Evolutionary conservation across 2,329 filamentous ascomycete species (phyloP).

Genomic region (Fusarium gaditjirri): DNA sequence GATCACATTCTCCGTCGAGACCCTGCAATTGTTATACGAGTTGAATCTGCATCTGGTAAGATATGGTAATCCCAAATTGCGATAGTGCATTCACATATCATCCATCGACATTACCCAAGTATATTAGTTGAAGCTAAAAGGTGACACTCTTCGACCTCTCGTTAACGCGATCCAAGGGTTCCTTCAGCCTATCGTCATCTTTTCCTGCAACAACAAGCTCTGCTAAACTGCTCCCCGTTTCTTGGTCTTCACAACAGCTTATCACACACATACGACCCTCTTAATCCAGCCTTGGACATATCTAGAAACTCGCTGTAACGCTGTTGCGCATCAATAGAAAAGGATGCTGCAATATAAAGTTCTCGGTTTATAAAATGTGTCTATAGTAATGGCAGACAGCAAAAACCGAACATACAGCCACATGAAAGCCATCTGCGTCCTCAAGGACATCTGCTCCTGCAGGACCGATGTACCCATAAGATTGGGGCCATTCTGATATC

Average conservation of each 20-base stretch:
- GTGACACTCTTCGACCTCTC: slow-evolving; percentile 45
- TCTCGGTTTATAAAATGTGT: slow-evolving; percentile 45
- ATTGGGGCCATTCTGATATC: slow-evolving; percentile 44
- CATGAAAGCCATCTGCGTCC: slow-evolving; percentile 35
- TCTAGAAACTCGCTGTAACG: slow-evolving; percentile 43
- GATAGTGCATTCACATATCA: neutral
- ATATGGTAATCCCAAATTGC: neutral
- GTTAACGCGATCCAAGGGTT: slow-evolving; percentile 41
- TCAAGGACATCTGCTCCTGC: slow-evolving; percentile 50
- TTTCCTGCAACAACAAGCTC: slow-evolving; percentile 48
- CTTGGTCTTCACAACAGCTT: slow-evolving; percentile 49
- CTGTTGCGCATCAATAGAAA: slow-evolving; percentile 41
- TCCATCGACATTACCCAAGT: neutral
- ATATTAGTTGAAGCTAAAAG: slow-evolving; percentile 23
- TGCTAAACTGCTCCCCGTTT: slow-evolving; percentile 41
- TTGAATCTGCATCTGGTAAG: neutral
- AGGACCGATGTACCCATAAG: slow-evolving; percentile 48
- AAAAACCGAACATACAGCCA: slow-evolving; percentile 49
- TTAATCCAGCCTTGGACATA: slow-evolving; percentile 41
- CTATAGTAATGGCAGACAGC: slow-evolving; percentile 46
- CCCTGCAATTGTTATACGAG: neutral
- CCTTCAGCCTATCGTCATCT: slow-evolving; percentile 34
- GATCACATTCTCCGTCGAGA: neutral
- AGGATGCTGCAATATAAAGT: slow-evolving; percentile 44
- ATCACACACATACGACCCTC: slow-evolving; percentile 45